Percentiles rank a stretch among this genome's conserved stretches.
Conservation (phyloP, 805 yeast genomes). For the Cyberlindnera nakhonratchasimensis region DNA sequence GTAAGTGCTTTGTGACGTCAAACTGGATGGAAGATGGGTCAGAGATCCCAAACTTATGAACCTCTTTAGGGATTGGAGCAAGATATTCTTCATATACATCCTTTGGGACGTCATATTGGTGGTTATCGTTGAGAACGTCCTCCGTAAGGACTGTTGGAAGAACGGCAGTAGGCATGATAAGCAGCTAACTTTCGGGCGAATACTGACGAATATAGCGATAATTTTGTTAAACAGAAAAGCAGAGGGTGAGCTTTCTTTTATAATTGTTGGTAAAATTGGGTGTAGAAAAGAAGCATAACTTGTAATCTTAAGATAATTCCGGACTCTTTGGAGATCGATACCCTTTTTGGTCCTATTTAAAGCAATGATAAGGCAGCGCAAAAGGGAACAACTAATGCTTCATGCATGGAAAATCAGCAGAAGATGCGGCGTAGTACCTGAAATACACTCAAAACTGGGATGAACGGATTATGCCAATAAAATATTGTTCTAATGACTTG, state of each 20-base stretch:
- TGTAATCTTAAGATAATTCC: constrained; percentile 3
- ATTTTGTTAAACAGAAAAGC: neutral
- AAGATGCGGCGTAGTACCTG: too few relatives aligned
- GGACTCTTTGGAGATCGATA: constrained; percentile 1
- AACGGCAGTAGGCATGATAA: constrained; percentile 15
- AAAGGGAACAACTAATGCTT: neutral
- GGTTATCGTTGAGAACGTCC: constrained; percentile 22
- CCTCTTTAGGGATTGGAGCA: constrained; percentile 16
- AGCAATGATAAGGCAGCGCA: constrained; percentile 1
- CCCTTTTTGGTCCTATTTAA: neutral
- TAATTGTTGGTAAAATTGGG: too few relatives aligned
- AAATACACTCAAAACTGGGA: too few relatives aligned
- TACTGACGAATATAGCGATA: neutral
- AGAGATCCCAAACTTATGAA: constrained; percentile 19
- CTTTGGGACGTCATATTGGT: constrained; percentile 16
- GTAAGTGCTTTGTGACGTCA: constrained; percentile 37
- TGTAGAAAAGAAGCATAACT: too few relatives aligned
- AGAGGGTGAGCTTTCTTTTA: neutral
- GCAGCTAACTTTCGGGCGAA: too few relatives aligned
- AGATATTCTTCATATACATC: constrained; percentile 15
- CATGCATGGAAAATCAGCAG: too few relatives aligned
- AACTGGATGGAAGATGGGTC: constrained; percentile 29
- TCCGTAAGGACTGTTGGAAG: constrained; percentile 7
- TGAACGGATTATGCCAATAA: too few relatives aligned
- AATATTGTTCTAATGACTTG: too few relatives aligned